A percentile compares a stretch with the other conserved stretches of the same genome.
Evolutionary conservation across 768 basidiomycete genomes (phyloP).

Genomic region (Termitomyces sp.): DNA sequence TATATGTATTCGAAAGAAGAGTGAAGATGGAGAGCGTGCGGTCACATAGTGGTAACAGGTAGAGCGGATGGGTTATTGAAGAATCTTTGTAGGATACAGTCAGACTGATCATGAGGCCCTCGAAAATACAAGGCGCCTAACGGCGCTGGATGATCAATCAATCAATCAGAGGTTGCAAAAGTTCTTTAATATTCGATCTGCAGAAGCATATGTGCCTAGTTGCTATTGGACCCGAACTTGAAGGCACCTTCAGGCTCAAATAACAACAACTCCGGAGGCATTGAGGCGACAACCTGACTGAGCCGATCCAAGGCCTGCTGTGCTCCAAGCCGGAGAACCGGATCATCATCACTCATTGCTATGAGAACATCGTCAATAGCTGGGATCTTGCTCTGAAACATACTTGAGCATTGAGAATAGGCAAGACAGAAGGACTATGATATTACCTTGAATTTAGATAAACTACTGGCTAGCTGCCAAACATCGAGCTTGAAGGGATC

Average conservation of each 20-base stretch:
- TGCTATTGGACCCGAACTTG: background rate
- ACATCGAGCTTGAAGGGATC: slow-evolving; percentile 8
- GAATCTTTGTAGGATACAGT: too few species aligned
- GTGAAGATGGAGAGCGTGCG: too few species aligned
- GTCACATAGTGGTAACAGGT: too few species aligned
- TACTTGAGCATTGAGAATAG: background rate
- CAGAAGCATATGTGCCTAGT: background rate
- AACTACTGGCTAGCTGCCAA: slow-evolving; percentile 4
- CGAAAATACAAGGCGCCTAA: too few species aligned
- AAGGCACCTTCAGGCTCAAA: background rate
- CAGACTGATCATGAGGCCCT: too few species aligned
- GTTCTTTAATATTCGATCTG: too few species aligned
- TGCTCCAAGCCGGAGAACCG: background rate
- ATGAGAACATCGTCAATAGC: slow-evolving; percentile 1
- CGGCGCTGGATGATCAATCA: too few species aligned
- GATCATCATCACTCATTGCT: background rate
- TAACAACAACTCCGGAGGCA: background rate
- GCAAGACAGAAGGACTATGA: background rate
- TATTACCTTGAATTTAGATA: background rate
- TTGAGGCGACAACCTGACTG: background rate
- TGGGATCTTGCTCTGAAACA: slow-evolving; percentile 2
- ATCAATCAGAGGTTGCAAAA: too few species aligned
- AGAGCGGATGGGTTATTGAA: too few species aligned
- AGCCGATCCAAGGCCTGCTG: slow-evolving; percentile 5
- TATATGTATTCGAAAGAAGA: too few species aligned